Base-by-base conservation (phyloP, 2,329 filamentous ascomycete genomes). In the Xylariaceae sp. region DNA sequence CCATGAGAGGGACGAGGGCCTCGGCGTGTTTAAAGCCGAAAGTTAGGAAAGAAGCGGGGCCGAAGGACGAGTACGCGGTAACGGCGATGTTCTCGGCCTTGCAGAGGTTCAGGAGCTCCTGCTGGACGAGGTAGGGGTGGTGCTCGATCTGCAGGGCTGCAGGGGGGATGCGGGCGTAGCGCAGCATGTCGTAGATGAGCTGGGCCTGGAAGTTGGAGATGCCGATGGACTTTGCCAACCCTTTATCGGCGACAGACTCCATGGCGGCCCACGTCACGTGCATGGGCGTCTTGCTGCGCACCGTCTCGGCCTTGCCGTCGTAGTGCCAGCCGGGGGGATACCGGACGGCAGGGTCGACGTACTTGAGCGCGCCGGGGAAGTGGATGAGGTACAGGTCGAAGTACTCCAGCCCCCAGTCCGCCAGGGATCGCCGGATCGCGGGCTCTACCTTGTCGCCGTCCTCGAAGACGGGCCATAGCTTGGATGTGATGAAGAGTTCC, bases 401-500 rank as follows among this genome's bases (percentile, higher is more conserved):
- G 82, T 96, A 96, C 70, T 93, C 91, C 60, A 96, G 74, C 62
- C 89, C 87, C 87, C 90, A 94, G 80, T 94, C 90, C 65, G 86
- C 83, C 61, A 93, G 86, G 78, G 93, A 90, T 71, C 87, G 88
- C 75, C 85, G 85, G 75, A 81, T 83, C 71, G 95, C 92, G 56
- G 87, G 87, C 76, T 88, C 86, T 61, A 94, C 90, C 67, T 84
- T 83, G 66, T 94, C 87, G 67, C 82, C 82, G 69, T 94, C 89
- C 81, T 96, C 91, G 85, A 92, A 96, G 65, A 87, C 88, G 80
- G 94, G 92, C 92, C 92, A 96, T 56, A 96, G 88, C 82, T 96
- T 96, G 76, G 89, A 92, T 64, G 93, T 90, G 72, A 96, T 87
- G 85, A 96, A 96, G 73, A 96, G 89, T 21, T 96, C 91, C 76